Percentiles rank a stretch among this genome's conserved stretches.
Conservation (phyloP, 2,329 filamentous ascomycete genomes). For the Cercospora sp. region DNA sequence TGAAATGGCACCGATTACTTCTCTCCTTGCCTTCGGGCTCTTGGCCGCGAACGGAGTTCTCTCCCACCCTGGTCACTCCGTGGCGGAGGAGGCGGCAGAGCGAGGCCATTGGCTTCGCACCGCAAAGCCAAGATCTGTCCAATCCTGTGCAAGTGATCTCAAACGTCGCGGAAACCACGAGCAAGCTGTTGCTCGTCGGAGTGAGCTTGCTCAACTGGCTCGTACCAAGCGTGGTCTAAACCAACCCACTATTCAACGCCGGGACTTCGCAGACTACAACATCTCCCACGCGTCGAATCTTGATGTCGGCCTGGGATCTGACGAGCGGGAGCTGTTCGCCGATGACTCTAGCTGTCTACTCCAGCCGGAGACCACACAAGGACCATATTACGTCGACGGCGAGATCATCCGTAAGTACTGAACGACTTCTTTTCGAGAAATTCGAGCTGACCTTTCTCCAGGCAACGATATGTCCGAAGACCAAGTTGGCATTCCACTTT, state of each 20-base stretch:
- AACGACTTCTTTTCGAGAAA: too few relatives aligned
- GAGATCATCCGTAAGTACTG: constrained; percentile 39
- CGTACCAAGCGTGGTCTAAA: constrained; percentile 25
- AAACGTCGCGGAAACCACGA: constrained; percentile 25
- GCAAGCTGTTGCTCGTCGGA: constrained; percentile 26
- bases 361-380: constrained; percentile 33
- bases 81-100: constrained; percentile 28
- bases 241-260: constrained; percentile 22
- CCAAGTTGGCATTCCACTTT: constrained; percentile 45
- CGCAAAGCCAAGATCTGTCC: constrained; percentile 26
- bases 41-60: constrained; percentile 19
- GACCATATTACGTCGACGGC: constrained; percentile 25
- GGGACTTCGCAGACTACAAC: constrained; percentile 29
- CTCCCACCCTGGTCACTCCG: constrained; percentile 30
- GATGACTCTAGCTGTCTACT: constrained; percentile 34
- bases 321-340: constrained; percentile 25
- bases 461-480: constrained; percentile 44
- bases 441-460: too few relatives aligned
- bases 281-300: constrained; percentile 26
- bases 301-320: constrained; percentile 27
- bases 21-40: constrained; percentile 19
- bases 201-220: constrained; percentile 23
- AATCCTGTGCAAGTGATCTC: constrained; percentile 26
- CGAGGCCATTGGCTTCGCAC: constrained; percentile 25
- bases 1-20: constrained; percentile 23